Base-by-base conservation (phyloP, 805 yeast genomes). In the Debaryomyces maramus region DNA sequence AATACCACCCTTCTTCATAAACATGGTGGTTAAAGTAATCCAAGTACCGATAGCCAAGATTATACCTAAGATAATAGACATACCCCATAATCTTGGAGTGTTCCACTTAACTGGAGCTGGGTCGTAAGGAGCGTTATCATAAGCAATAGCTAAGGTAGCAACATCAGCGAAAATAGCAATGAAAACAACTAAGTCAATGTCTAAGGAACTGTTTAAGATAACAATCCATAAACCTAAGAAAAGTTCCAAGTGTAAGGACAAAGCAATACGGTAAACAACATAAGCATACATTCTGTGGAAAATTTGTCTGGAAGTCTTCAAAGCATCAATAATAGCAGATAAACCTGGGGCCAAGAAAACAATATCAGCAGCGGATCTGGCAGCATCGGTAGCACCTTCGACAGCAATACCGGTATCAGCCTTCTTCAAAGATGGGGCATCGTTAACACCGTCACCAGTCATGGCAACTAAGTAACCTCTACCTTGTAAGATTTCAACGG, bases 391-490 rank as follows among this genome's bases (percentile, higher is more conserved):
- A 61, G 96, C 90, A 83, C 96, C 96, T 78, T 88, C 96, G 70
- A 88, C 96, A 63, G 97, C 97, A 78, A 89, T 89, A 84, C 97
- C 97, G 48, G 75, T 70, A 61, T 70, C 75, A 52, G 95, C 95
- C 81, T 88, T 88, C 88, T 88, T 88, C 75, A 88, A 81, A 52
- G 96, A 88, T 63, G 97, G 97, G 61, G 96, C 96, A 75, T 88
- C 97, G 79, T 88, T 88, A 67, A 88, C 96, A 87, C 97, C 97
- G 69, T 88, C 97, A 85, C 97, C 97, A 78, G 97, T 88, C 97
- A 88, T 88, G 73, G 96, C 97, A 75, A 89, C 95, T 75, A 88
- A 80, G 83, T 85, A 88, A 74, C 96, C 96, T 81, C 96, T 84
- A 69, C 83, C 80, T 79, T 88, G 96, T 72, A 88, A 80, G 67